phyloP scores from a whole-genome alignment of 306 rosid genomes.

The Lathyrus oleraceus region DNA sequence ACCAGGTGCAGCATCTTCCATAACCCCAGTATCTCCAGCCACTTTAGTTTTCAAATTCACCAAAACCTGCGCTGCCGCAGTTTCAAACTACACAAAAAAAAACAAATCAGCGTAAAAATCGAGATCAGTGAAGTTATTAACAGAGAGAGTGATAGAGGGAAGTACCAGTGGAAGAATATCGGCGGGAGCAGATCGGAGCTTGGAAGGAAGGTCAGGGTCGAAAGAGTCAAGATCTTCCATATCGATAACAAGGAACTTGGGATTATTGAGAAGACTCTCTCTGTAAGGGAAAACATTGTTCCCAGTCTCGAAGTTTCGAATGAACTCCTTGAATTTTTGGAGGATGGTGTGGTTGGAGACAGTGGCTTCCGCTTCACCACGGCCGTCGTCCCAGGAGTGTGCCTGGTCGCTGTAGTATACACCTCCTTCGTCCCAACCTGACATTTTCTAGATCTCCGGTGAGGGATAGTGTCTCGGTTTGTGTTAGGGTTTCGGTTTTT shows the following conservation, averaged over 20 bases:
- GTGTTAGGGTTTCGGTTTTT: conserved; percentile 22
- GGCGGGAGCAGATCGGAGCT: conserved; percentile 79
- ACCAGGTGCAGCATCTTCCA: conserved; percentile 82
- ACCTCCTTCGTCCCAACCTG: conserved; percentile 99
- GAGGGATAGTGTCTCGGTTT: neutral
- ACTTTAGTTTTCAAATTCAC: conserved; percentile 80
- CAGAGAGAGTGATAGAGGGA: neutral
- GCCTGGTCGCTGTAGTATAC: conserved; percentile 96
- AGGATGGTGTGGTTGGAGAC: conserved; percentile 68
- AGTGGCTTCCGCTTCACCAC: conserved; percentile 40
- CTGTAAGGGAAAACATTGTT: conserved; percentile 78
- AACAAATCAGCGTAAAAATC: neutral
- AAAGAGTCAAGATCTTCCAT: conserved; percentile 79
- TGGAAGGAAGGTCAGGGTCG: conserved; percentile 74
- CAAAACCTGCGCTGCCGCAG: conserved; percentile 92
- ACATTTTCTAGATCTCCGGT: conserved; percentile 50
- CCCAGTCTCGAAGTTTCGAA: conserved; percentile 73
- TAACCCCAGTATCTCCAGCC: conserved; percentile 72
- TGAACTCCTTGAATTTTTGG: conserved; percentile 90
- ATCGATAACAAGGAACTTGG: conserved; percentile 62
- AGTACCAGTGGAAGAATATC: conserved; percentile 77
- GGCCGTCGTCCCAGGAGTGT: conserved; percentile 70
- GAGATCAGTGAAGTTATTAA: neutral
- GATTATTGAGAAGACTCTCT: conserved; percentile 75
- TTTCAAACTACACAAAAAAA: conserved; percentile 63